Percentiles rank a stretch among this genome's conserved stretches.
phyloP scores from a whole-genome alignment of 495 filamentous ascomycete species.

The Neurospora sp. region DNA sequence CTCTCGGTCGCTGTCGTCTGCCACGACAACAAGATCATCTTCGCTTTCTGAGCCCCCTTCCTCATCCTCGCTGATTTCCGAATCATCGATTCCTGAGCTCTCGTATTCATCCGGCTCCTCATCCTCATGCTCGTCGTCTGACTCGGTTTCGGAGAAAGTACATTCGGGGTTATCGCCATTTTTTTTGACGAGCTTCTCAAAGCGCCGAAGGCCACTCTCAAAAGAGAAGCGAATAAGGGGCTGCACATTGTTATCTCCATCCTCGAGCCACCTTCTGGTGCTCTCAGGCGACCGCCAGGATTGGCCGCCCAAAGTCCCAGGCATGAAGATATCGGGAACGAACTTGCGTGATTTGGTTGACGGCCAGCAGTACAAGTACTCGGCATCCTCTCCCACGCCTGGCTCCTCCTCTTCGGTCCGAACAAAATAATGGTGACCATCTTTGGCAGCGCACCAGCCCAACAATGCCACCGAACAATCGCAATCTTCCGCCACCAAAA shows the following conservation, averaged over 20 bases:
- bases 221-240: constrained; percentile 18
- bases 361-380: constrained; percentile 27
- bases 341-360: constrained; percentile 4
- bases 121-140: neutral
- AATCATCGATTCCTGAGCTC: constrained; percentile 25
- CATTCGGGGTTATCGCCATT: neutral
- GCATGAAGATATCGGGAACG: neutral
- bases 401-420: constrained; percentile 9
- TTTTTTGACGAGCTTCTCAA: constrained; percentile 2
- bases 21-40: constrained; percentile 13
- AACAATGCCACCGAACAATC: neutral
- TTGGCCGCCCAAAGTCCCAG: neutral
- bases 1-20: neutral
- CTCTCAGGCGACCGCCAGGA: neutral
- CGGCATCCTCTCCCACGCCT: constrained; percentile 4
- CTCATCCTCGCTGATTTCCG: constrained; percentile 7
- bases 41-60: constrained; percentile 2
- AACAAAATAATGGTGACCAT: constrained; percentile 8
- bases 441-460: constrained; percentile 21
- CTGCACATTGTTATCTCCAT: neutral
- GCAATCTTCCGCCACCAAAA: neutral
- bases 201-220: neutral
- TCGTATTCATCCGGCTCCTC: constrained; percentile 17
- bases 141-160: neutral
- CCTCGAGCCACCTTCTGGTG: neutral